Evolutionary conservation across 352 stramenopile genomes (phyloP).

Genomic region (Phytophthora brassicae): DNA sequence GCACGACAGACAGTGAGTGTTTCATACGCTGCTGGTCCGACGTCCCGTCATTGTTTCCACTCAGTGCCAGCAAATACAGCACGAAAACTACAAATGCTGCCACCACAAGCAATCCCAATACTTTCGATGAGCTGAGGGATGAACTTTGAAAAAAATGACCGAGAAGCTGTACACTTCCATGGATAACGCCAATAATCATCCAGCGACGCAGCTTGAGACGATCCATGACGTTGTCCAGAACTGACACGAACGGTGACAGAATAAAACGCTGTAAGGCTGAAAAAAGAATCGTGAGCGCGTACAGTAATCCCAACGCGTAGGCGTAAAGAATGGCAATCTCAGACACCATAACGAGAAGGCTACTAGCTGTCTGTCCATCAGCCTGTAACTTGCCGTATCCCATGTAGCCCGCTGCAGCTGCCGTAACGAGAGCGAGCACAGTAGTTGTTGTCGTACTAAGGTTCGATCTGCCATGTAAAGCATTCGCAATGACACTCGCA

Average conservation of each 20-base stretch:
- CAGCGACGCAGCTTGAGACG: constrained; percentile 44
- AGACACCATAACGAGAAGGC: constrained; percentile 6
- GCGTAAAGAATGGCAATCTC: constrained; percentile 52
- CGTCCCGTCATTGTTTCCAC: constrained; percentile 34
- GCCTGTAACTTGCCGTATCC: constrained; percentile 20
- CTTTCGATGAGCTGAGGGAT: constrained; percentile 33
- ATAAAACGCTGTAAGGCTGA: constrained; percentile 41
- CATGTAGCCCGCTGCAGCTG: constrained; percentile 15
- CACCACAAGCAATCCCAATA: constrained; percentile 55
- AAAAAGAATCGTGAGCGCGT: constrained; percentile 38
- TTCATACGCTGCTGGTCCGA: constrained; percentile 60
- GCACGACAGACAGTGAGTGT: constrained; percentile 55
- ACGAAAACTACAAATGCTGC: constrained; percentile 46
- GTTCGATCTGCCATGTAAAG: constrained; percentile 6
- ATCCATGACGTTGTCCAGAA: constrained; percentile 22
- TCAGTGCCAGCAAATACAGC: constrained; percentile 53
- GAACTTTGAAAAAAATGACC: constrained; percentile 41
- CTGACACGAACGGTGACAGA: constrained; percentile 35
- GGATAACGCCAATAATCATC: constrained; percentile 49
- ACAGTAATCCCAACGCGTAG: constrained; percentile 62
- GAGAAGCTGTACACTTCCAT: constrained; percentile 36
- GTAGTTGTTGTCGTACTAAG: constrained; percentile 3
- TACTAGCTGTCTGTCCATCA: not conserved
- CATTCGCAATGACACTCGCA: constrained; percentile 1
- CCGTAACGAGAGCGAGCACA: constrained; percentile 13